These are phyloP conservation scores for Neoascochyta sp. DNA, from an alignment of 2,329 filamentous ascomycete genomes.

Conservation along the genomic window DNA sequence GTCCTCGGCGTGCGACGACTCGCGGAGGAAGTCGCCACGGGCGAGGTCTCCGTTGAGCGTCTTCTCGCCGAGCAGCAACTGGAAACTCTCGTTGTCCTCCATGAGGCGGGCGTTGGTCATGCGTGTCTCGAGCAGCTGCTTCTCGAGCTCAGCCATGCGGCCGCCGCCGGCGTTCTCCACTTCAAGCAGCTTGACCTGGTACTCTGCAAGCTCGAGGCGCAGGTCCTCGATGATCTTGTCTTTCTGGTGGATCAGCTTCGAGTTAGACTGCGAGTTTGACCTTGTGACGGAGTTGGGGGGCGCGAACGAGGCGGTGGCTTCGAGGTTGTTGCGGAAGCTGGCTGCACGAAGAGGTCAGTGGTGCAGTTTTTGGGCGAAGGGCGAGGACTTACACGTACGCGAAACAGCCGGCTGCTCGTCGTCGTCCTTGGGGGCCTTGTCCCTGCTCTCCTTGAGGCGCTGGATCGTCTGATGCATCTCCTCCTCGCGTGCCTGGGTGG, in stretches of 20 bases:
- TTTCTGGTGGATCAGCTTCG: conserved; percentile 87
- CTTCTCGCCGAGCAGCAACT: conserved; percentile 88
- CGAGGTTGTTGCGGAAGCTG: conserved; percentile 45
- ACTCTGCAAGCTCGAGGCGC: conserved; percentile 86
- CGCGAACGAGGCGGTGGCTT: conserved; percentile 59
- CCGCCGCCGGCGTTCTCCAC: conserved; percentile 90
- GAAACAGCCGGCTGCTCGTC: conserved; percentile 52
- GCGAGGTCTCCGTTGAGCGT: conserved; percentile 91
- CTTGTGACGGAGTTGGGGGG: conserved; percentile 79
- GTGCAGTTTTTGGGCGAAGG: background rate
- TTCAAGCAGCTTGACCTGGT: conserved; percentile 92
- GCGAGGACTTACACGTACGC: conserved; percentile 49
- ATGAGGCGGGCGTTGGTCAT: conserved; percentile 94
- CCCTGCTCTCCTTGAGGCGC: conserved; percentile 82
- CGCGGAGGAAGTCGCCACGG: conserved; percentile 72
- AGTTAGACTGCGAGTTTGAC: conserved; percentile 85
- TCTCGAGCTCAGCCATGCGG: conserved; percentile 83
- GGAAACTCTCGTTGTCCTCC: conserved; percentile 99
- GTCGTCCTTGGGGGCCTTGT: conserved; percentile 67
- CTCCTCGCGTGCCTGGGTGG: conserved; percentile 77
- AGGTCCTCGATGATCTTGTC: conserved; percentile 94
- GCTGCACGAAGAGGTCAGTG: no score
- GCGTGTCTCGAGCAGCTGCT: conserved; percentile 81
- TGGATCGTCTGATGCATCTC: conserved; percentile 89
- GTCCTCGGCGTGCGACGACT: conserved; percentile 36